Evolutionary conservation across 2,329 filamentous ascomycete genomes (phyloP), one percentile per base, ranked within the genome.

Genomic region (Paraphoma chrysanthemicola): DNA sequence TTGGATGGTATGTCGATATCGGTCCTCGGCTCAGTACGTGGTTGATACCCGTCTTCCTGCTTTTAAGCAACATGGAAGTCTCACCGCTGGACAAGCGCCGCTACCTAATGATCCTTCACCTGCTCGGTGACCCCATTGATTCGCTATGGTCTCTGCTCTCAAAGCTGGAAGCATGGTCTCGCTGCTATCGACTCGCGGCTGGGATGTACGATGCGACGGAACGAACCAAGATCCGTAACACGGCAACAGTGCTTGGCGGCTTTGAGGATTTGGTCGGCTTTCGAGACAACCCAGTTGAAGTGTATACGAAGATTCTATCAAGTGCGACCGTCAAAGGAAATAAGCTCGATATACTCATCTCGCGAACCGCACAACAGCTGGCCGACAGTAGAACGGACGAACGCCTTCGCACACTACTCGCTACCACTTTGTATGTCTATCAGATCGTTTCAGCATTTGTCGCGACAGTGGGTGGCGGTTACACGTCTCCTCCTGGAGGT

Each of bases 41-140:
- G 66, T 45, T 69, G 6, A 59, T 69, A 30, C 66, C 66, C 4
- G 53, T 68, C 9, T 47, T 69, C 12, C 52, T 69, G 1, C 48
- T 68, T 8, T 17, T 69, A 28, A 59, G 52, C 56, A 69, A 69
- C 45, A 57, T 66, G 47, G 63, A 69, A 41, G 62, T 69, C 8
- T 57, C 64, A 2, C 62, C 65, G 10, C 44, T 69, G 11, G 60
- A 63, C 51, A 63, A 61, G 44, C 43, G 54, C 11, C 54, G 58
- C 16, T 63, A 63, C 29, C 45, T 59, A 11, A 59, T 59, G 48
- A 45, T 68, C 4, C 12, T 64, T 5, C 66, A 69, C 47, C 51
- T 68, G 6, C 48, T 69, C 3, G 66, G 63, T 1, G 66, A 68
- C 56, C 66, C 66, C 9, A 66, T 68, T 30, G 55, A 67, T 42